Evolutionary conservation across 352 stramenopile species (phyloP).

Genomic region (Phytophthora fragariaefolia): DNA sequence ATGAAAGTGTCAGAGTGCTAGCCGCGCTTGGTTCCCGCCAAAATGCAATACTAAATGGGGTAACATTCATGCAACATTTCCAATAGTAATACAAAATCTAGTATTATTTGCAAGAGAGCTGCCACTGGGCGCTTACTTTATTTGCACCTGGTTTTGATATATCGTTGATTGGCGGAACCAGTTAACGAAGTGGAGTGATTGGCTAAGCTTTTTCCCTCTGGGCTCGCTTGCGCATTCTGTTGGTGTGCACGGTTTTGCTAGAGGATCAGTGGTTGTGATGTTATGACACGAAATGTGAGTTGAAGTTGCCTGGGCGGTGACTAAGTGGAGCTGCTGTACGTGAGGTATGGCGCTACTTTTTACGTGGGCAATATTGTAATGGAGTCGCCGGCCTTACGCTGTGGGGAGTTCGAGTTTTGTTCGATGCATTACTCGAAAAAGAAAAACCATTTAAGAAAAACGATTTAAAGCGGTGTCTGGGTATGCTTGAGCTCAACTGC

Average conservation of each 20-base stretch:
- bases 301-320: background rate
- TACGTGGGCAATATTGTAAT: too few relatives aligned
- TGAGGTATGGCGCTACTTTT: too few relatives aligned
- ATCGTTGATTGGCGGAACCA: background rate
- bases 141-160: background rate
- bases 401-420: too few relatives aligned
- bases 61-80: background rate
- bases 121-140: background rate
- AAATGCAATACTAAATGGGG: background rate
- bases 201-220: background rate
- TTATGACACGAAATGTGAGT: background rate
- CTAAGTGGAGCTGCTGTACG: background rate
- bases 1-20: background rate
- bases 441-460: too few relatives aligned
- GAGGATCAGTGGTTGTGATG: background rate
- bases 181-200: background rate
- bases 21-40: background rate
- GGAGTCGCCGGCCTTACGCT: too few relatives aligned
- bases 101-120: background rate
- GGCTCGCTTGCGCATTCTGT: background rate
- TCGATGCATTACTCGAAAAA: too few relatives aligned
- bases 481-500: too few relatives aligned
- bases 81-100: background rate
- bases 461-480: too few relatives aligned
- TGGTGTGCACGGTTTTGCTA: background rate